A percentile compares a stretch with the other conserved stretches of the same genome.
These are phyloP conservation scores for Leishmania lainsoni DNA, from an alignment of 208 protist genomes.

Conservation along the genomic window DNA sequence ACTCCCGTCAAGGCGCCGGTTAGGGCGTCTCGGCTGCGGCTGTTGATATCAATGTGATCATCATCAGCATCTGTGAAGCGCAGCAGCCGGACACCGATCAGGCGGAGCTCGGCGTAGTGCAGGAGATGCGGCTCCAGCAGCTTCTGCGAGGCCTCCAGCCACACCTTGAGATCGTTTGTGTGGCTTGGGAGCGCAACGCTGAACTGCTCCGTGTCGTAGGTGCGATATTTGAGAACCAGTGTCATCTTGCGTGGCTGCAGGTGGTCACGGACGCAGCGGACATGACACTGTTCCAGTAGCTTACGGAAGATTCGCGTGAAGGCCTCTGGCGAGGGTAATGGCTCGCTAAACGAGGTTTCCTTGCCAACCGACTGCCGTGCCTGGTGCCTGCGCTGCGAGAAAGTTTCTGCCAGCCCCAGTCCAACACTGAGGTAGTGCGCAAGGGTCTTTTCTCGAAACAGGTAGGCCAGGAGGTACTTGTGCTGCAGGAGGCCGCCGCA, in stretches of 20 bases:
- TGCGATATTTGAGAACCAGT: conserved; percentile 73
- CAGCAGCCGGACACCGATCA: conserved; percentile 76
- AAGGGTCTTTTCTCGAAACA: conserved; percentile 80
- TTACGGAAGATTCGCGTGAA: conserved; percentile 55
- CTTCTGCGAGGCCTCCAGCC: conserved; percentile 54
- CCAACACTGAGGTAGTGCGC: conserved; percentile 75
- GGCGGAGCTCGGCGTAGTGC: conserved; percentile 65
- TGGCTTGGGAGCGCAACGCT: conserved; percentile 52
- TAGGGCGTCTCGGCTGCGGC: conserved; percentile 1
- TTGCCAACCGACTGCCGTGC: conserved; percentile 75
- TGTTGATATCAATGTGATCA: not conserved
- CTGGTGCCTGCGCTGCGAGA: conserved; percentile 49
- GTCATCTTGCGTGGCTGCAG: conserved; percentile 50
- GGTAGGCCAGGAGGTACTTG: conserved; percentile 71
- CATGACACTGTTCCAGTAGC: conserved; percentile 55
- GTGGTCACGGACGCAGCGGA: conserved; percentile 57
- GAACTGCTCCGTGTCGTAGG: conserved; percentile 74
- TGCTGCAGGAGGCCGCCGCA: conserved; percentile 77
- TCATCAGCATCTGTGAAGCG: conserved; percentile 42
- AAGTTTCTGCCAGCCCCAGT: conserved; percentile 66
- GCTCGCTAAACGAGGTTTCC: conserved; percentile 76
- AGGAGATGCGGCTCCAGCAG: conserved; percentile 68
- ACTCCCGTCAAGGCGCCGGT: conserved; percentile 2
- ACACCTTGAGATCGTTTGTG: conserved; percentile 77
- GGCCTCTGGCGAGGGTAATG: conserved; percentile 51